Base-by-base conservation (phyloP, 2,329 filamentous ascomycete genomes). In the Penicillium nordicum region DNA sequence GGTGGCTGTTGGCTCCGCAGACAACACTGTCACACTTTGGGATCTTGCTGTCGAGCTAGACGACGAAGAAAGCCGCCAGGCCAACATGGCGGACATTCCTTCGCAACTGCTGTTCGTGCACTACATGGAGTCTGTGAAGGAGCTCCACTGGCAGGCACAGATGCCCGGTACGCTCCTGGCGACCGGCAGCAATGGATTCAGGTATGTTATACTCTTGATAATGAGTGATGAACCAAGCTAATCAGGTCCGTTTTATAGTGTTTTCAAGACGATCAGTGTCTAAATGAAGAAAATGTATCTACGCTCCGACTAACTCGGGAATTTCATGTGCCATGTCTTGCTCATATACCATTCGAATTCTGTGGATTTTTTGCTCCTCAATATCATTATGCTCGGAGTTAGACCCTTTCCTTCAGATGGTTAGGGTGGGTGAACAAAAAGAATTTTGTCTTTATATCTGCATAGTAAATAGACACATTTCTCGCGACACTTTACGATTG, bases 111-210 rank as follows among this genome's bases (percentile, higher is more conserved):
- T 99, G 62, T 99, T 99, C 74, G 92, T 97, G 69, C 94, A 99
- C 77, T 97, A 96, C 73, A 91, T 95, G 79, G 89, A 95, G 68
- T 87, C 90, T 66, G 92, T 92, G 55, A 97, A 97, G 83, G 94
- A 99, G 77, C 79, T 92, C 37, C 94, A 99, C 78, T 99, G 94
- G 93, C 93, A 97, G 78, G 89, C 89, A 34, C 94, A 99, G 79
- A 96, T 97, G 72, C 89, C 91, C 0, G 94, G 94, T 30, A 87
- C 86, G 34, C 78, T 97, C 59, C 87, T 97, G 76, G 92, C 91
- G 2, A 99, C 94, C 0, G 94, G 94, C 10, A 88, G 92, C 69
- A 87, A 87, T 75, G 86, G 86, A 50, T 97, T 99, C 76, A 83
- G 83, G 80, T 82, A 75, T 66, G 80, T 76, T 14, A n/a, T 25